These are phyloP conservation scores for Aechmea fasciata DNA, from an alignment of 176 grass and related monocot species.

Conservation along the genomic window DNA sequence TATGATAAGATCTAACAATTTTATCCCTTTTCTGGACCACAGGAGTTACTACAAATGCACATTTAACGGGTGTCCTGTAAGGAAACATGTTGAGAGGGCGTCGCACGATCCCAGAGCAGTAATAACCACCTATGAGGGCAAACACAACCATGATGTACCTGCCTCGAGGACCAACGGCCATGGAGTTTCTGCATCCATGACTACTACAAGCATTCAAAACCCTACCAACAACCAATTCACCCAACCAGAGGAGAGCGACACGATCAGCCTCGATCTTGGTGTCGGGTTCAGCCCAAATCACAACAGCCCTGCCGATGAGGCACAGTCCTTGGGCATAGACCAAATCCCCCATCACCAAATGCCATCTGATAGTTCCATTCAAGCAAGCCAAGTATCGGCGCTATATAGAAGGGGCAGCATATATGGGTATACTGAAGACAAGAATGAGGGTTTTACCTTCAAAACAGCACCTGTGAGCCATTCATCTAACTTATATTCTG, in stretches of 20 bases:
- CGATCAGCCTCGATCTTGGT: slow-evolving; percentile 83
- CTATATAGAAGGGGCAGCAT: slow-evolving; percentile 34
- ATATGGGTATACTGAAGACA: slow-evolving; percentile 50
- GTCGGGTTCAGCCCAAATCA: slow-evolving; percentile 81
- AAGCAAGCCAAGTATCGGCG: slow-evolving; percentile 30
- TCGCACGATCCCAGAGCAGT: slow-evolving; percentile 98
- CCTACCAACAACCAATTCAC: slow-evolving; percentile 40
- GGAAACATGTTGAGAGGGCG: slow-evolving; percentile 99
- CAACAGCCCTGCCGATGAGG: slow-evolving; percentile 32
- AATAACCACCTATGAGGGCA: slow-evolving; percentile 98
- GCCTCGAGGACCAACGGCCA: slow-evolving; percentile 63
- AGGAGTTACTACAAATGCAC: slow-evolving; percentile 99
- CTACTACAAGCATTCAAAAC: slow-evolving; percentile 27
- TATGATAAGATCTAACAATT: neutral
- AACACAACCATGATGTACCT: slow-evolving; percentile 98
- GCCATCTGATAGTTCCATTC: slow-evolving; percentile 36
- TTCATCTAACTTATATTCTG: slow-evolving; percentile 82
- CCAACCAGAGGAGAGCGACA: slow-evolving; percentile 43
- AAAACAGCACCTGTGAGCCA: slow-evolving; percentile 55
- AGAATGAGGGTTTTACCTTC: slow-evolving; percentile 68
- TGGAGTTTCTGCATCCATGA: slow-evolving; percentile 30
- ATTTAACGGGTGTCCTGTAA: slow-evolving; percentile 75
- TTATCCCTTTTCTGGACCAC: slow-evolving; percentile 20
- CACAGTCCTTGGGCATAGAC: slow-evolving; percentile 24
- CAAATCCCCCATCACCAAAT: slow-evolving; percentile 61